These are phyloP conservation scores for Backusella parvicylindrica DNA, from an alignment of 192 early-diverging fungal genomes.

Conservation along the genomic window DNA sequence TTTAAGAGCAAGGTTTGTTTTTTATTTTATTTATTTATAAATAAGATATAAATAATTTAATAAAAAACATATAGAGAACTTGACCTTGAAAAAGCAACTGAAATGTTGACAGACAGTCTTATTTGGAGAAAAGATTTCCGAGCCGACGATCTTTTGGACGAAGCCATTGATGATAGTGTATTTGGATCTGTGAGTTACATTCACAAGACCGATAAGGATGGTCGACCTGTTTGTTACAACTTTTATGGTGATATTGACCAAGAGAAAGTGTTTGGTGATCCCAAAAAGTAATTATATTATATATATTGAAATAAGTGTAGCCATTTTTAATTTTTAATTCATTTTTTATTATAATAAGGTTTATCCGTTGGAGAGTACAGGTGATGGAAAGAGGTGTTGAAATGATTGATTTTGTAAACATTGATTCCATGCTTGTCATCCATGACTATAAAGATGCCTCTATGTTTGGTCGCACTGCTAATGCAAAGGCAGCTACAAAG, in stretches of 20 bases:
- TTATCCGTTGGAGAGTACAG: conserved; percentile 62
- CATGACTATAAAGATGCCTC: conserved; percentile 58
- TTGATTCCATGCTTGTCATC: conserved; percentile 56
- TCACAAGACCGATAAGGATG: conserved; percentile 43
- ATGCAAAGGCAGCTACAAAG: conserved; percentile 49
- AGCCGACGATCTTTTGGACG: conserved; percentile 39
- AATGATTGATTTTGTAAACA: conserved; percentile 52
- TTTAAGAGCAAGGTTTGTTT: conserved; percentile 44
- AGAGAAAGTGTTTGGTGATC: conserved; percentile 51
- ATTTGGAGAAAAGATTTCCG: conserved; percentile 54
- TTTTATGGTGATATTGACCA: conserved; percentile 49
- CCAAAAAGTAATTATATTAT: conserved; percentile 31
- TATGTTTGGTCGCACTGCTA: conserved; percentile 44
- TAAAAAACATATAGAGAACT: conserved; percentile 19
- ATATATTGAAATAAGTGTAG: too few relatives aligned
- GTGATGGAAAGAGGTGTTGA: conserved; percentile 56
- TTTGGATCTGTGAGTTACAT: conserved; percentile 48
- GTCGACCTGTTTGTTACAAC: conserved; percentile 62
- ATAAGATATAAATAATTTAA: not conserved
- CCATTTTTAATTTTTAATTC: too few relatives aligned
- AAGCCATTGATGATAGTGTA: conserved; percentile 44
- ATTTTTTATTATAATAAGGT: conserved; percentile 29
- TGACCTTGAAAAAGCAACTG: conserved; percentile 35
- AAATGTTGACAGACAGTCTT: conserved; percentile 50
- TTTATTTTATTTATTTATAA: not conserved